Percentiles rank a stretch among this genome's conserved stretches.
Evolutionary conservation across 495 filamentous ascomycete genomes (phyloP).

Genomic region (Penicillium maclennaniae): DNA sequence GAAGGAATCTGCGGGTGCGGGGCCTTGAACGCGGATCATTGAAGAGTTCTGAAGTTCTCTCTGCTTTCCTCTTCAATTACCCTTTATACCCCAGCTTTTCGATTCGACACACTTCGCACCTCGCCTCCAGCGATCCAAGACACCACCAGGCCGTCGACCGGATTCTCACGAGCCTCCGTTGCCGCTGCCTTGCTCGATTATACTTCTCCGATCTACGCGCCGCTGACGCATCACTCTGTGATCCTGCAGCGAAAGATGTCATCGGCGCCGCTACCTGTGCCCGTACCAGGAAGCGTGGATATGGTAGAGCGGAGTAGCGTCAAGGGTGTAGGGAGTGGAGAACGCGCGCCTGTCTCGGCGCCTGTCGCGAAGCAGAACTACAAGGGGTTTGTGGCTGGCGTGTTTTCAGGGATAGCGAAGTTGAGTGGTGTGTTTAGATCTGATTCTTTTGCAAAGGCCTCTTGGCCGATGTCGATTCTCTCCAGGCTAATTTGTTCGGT

Average conservation of each 20-base stretch:
- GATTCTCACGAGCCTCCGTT: background rate
- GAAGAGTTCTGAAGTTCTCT: slow-evolving; percentile 11
- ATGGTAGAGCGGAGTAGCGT: slow-evolving; percentile 11
- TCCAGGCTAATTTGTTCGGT: slow-evolving; percentile 12
- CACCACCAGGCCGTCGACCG: background rate
- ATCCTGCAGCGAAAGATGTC: slow-evolving; percentile 16
- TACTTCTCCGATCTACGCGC: slow-evolving; percentile 2
- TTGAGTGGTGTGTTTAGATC: slow-evolving; percentile 61
- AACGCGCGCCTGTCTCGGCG: slow-evolving; percentile 8
- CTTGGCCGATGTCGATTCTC: background rate
- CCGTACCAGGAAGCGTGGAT: slow-evolving; percentile 9
- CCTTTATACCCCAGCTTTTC: background rate
- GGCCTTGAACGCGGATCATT: slow-evolving; percentile 18
- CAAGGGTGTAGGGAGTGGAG: slow-evolving; percentile 5
- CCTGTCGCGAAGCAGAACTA: slow-evolving; percentile 50
- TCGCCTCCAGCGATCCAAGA: background rate
- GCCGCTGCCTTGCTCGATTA: background rate
- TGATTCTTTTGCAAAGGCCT: background rate
- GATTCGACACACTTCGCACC: background rate
- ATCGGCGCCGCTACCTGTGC: slow-evolving; percentile 24
- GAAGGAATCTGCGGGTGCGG: slow-evolving; percentile 30
- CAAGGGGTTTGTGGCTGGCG: slow-evolving; percentile 90
- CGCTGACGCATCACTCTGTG: slow-evolving; percentile 6
- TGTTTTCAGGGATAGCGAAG: slow-evolving; percentile 92
- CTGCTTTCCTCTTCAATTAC: slow-evolving; percentile 12